Percentiles rank a stretch among this genome's conserved stretches.
These are phyloP conservation scores for Metschnikowia henanensis DNA, from an alignment of 805 yeast genomes.

Conservation along the genomic window DNA sequence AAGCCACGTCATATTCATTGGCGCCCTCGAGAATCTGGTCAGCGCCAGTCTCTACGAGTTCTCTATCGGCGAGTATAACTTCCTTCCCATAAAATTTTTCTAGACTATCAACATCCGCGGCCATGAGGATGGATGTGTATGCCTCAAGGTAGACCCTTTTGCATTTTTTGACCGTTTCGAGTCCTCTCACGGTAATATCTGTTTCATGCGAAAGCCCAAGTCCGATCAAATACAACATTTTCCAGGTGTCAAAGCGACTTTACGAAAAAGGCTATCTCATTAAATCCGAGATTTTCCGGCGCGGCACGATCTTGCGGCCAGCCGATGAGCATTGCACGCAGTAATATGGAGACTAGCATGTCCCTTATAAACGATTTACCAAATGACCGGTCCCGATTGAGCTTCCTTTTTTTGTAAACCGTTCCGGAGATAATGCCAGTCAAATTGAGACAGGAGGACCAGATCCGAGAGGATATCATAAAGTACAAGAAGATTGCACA, in stretches of 20 bases:
- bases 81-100: constrained; percentile 86
- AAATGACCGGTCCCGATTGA: too few relatives aligned
- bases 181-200: constrained; percentile 94
- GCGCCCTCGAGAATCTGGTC: constrained; percentile 81
- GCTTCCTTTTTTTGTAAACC: too few relatives aligned
- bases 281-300: not conserved
- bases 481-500: constrained; percentile 1
- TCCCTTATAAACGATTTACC: too few relatives aligned
- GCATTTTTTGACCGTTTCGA: constrained; percentile 80
- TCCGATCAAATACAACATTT: constrained; percentile 88
- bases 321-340: constrained; percentile 9
- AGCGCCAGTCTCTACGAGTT: constrained; percentile 86
- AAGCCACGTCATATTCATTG: constrained; percentile 81
- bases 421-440: constrained; percentile 3
- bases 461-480: constrained; percentile 6
- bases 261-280: not conserved
- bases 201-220: constrained; percentile 85
- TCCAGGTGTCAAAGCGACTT: not conserved
- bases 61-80: constrained; percentile 90
- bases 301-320: constrained; percentile 4
- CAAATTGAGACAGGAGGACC: constrained; percentile 6
- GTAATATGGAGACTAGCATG: too few relatives aligned
- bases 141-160: constrained; percentile 94
- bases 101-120: constrained; percentile 71
- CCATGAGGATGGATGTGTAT: constrained; percentile 93